Evolutionary conservation across 2,329 filamentous ascomycete species (phyloP), one percentile per base, ranked within the genome.

Genomic region (Gliomastix tumulicola): DNA sequence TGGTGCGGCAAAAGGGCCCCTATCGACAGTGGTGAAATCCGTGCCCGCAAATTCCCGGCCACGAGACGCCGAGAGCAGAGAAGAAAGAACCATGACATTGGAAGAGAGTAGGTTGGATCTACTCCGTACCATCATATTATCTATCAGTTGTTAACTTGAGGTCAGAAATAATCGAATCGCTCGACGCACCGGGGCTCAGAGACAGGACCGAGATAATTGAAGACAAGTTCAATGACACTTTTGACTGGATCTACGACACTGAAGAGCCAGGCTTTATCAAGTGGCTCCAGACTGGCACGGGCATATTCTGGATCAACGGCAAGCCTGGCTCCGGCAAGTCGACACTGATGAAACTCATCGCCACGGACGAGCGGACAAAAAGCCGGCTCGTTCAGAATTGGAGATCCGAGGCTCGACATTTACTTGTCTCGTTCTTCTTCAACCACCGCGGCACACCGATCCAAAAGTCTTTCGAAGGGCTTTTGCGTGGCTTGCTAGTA

Each of bases 271-370:
- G 25, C 11, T 28, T 28, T 8, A 28, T 13, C 16, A 15, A 28
- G 7, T 28, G 25, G 25, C 16, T 28, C 13, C 25, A 28, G 25
- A 13, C 13, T 28, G 25, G 25, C 15, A 32, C 18, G 30, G 15
- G 30, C 30, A 17, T 37, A 6, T 37, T 37, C 35, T 37, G 35
- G 35, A 48, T 48, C 32, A 48, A 43, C 21, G 45, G 45, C 16
- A 44, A 48, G 27, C 44, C 45, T 9, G 48, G 48, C 6, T 49
- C 45, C 4, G 64, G 64, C 6, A 68, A 67, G 42, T 65, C 60
- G 4, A 65, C 62, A 4, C 45, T 65, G 11, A 62, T 63, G 51
- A 61, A 56, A 17, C 50, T 54, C 22, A 28, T 28, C 16, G 23
- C 19, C 19, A 19, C 21, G 7, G 18, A 36, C 20, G 15, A 21